phyloP scores from a whole-genome alignment of 257 asterid genomes.

The Rauvolfia tetraphylla region DNA sequence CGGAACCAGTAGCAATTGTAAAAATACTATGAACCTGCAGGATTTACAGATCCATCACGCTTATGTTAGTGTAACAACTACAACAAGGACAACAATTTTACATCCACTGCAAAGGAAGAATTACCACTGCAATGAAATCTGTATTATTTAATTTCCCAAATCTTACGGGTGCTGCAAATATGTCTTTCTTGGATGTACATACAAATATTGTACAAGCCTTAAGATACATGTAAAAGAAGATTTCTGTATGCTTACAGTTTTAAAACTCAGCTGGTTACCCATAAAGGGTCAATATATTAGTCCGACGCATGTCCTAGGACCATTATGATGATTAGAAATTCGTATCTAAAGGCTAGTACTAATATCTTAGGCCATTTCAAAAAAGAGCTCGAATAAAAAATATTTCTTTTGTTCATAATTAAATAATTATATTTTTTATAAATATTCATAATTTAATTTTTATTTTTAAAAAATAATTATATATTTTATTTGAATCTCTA shows the following conservation, averaged over 20 bases:
- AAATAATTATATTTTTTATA: too few species aligned
- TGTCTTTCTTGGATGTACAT: background rate
- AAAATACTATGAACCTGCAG: conserved; percentile 32
- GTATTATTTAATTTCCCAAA: background rate
- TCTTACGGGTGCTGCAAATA: background rate
- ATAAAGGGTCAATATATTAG: background rate
- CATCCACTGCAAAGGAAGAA: background rate
- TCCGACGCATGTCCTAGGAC: background rate
- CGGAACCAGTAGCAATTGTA: conserved; percentile 27
- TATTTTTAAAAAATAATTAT: too few species aligned
- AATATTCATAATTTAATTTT: too few species aligned
- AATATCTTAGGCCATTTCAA: background rate
- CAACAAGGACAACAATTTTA: background rate
- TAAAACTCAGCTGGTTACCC: background rate
- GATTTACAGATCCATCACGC: background rate
- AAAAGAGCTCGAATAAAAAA: background rate
- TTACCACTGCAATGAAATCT: background rate
- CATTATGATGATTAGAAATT: background rate
- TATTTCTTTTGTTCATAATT: too few species aligned
- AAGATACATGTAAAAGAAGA: background rate
- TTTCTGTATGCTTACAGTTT: background rate
- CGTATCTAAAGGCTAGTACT: background rate
- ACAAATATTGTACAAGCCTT: background rate
- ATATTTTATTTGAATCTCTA: too few species aligned
- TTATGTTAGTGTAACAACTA: background rate